These are phyloP conservation scores for Aspergillus sp. DNA, from an alignment of 2,329 filamentous ascomycete species.

Conservation along the genomic window DNA sequence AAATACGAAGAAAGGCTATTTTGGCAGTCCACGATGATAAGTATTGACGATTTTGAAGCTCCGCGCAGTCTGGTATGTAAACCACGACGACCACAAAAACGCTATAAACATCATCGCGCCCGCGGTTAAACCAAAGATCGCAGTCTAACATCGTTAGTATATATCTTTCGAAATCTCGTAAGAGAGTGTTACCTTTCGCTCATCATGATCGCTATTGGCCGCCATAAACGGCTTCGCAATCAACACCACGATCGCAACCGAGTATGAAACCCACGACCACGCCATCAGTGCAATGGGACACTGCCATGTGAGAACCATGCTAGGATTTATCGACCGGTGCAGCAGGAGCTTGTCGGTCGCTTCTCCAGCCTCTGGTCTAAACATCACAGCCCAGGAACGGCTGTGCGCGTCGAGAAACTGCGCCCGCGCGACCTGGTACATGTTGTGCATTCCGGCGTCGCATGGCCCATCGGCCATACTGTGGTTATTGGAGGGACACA, in stretches of 20 bases:
- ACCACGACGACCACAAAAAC: not conserved
- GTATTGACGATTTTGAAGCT: not conserved
- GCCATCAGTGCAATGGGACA: not conserved
- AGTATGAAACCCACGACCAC: not conserved
- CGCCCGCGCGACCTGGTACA: not conserved
- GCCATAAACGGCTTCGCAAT: not conserved
- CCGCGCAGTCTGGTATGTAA: not conserved
- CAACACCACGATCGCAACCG: not conserved
- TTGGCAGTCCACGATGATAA: too few relatives aligned
- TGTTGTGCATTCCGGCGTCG: not conserved
- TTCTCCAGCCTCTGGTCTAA: not conserved
- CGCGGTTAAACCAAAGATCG: not conserved
- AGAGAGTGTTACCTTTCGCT: not conserved
- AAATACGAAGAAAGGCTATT: too few relatives aligned
- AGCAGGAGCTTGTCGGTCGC: not conserved
- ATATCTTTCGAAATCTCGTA: not conserved
- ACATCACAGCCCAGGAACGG: not conserved
- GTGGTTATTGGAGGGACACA: not conserved
- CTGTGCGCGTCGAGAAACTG: not conserved
- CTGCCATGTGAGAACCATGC: not conserved
- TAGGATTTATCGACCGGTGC: not conserved
- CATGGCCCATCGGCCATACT: not conserved
- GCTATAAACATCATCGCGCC: not conserved
- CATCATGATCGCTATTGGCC: not conserved
- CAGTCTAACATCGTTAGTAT: not conserved